phyloP scores from a whole-genome alignment of 176 grass and related monocot species.

The Carex myosuroides region DNA sequence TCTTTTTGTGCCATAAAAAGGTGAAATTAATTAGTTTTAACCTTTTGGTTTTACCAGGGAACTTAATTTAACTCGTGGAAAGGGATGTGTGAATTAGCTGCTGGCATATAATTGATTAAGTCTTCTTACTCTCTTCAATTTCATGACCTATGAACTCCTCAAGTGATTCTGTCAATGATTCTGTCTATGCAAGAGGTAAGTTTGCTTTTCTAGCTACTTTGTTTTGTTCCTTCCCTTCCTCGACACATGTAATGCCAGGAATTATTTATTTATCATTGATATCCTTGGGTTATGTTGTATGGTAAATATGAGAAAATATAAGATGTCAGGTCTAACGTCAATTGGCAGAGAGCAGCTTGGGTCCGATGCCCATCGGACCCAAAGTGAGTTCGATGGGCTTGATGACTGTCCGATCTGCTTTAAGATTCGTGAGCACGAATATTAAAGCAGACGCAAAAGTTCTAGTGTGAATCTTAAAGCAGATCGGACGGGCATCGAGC shows the following conservation, averaged over 20 bases:
- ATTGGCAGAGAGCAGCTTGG: too few relatives aligned
- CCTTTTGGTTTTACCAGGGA: neutral
- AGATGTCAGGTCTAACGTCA: neutral
- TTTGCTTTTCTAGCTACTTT: neutral
- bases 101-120: neutral
- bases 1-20: neutral
- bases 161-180: neutral
- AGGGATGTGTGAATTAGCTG: neutral
- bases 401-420: too few relatives aligned
- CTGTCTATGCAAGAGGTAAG: neutral
- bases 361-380: too few relatives aligned
- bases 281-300: neutral
- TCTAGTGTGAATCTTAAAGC: too few relatives aligned
- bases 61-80: neutral
- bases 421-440: too few relatives aligned
- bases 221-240: neutral
- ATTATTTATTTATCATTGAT: neutral
- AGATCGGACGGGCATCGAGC: too few relatives aligned
- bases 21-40: neutral
- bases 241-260: neutral
- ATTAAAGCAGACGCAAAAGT: too few relatives aligned
- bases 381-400: too few relatives aligned
- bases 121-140: neutral
- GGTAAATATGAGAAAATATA: neutral
- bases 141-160: neutral